Evolutionary conservation across 2,329 filamentous ascomycete genomes (phyloP), one percentile per base, ranked within the genome.

Genomic region (Fusarium poae): DNA sequence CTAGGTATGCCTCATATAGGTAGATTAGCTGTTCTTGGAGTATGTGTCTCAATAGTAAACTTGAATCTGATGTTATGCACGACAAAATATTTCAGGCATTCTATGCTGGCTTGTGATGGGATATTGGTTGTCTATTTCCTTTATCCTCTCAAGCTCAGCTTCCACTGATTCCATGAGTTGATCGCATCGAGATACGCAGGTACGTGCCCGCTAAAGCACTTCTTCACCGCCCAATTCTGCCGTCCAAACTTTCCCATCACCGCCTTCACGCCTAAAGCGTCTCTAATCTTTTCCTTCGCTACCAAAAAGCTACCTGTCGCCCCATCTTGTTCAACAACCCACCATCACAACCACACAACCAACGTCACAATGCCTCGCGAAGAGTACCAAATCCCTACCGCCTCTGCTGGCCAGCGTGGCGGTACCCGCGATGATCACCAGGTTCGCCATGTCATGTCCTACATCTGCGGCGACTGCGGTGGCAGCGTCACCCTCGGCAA

Each of bases 321-420:
- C 30, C 50, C 49, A 35, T 49, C 57, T 39, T n/a, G 23, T 27
- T 16, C 23, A 21, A 13, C 23, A 54, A 45, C 25, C n/a, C 44
- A 57, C 27, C 32, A 51, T 27, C 25, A 23, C 8, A 37, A n/a
- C 15, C 35, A 43, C 25, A 35, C 30, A 61, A 25, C 23, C n/a
- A 45, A 49, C 18, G 60, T n/a, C 61, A 71, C 48, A 30, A 83
- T 91, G 87, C 90, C 89, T 61, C 91, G 91, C 82, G 92, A 94
- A 86, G 86, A 89, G 68, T 95, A 94, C 82, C 89, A 92, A 76
- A 88, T 92, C 64, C 91, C 92, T 54, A 86, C 88, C 58, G 82
- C 84, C 72, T 77, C 79, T 32, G 78, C 81, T 74, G 81, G 82
- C 72, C 73, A 74, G 79, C 78, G 82, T 68, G 77, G 78, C 67